Conservation (phyloP, 345 rosid species). For the Stellera chamaejasme region DNA sequence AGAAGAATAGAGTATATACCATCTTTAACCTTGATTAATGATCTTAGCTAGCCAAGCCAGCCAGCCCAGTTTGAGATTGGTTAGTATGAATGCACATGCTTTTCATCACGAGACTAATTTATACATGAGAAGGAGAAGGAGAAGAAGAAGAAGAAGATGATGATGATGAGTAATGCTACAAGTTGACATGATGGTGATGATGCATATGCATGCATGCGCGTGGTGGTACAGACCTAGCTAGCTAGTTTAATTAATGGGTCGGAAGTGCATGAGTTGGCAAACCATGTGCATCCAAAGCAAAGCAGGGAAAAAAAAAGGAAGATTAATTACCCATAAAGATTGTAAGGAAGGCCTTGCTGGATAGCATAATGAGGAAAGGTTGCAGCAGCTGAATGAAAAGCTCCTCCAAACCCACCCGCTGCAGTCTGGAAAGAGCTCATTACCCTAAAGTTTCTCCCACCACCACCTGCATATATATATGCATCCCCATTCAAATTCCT, state of each 20-base stretch:
- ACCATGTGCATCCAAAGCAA: slow-evolving; percentile 31
- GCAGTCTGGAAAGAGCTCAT: slow-evolving; percentile 71
- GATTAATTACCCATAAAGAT: slow-evolving; percentile 53
- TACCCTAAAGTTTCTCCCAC: slow-evolving; percentile 60
- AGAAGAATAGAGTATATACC: too few species aligned
- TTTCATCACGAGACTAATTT: too few species aligned
- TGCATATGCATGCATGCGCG: too few species aligned
- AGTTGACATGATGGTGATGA: too few species aligned
- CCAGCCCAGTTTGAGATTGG: too few species aligned
- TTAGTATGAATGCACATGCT: neutral
- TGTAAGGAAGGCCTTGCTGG: slow-evolving; percentile 70
- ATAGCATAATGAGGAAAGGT: slow-evolving; percentile 88
- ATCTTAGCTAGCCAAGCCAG: too few species aligned
- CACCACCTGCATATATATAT: slow-evolving; percentile 25
- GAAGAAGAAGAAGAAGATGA: too few species aligned
- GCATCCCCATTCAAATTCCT: too few species aligned
- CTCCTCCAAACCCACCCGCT: slow-evolving; percentile 52
- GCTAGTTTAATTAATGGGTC: slow-evolving; percentile 3
- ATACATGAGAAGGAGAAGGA: too few species aligned
- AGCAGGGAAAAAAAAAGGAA: neutral
- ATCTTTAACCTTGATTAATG: too few species aligned
- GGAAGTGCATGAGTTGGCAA: slow-evolving; percentile 41
- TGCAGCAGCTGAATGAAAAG: slow-evolving; percentile 71
- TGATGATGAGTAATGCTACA: too few species aligned
- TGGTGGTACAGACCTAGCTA: slow-evolving; percentile 17